Base-by-base conservation (phyloP, 2,329 filamentous ascomycete species). In the Aureobasidium namibiae region DNA sequence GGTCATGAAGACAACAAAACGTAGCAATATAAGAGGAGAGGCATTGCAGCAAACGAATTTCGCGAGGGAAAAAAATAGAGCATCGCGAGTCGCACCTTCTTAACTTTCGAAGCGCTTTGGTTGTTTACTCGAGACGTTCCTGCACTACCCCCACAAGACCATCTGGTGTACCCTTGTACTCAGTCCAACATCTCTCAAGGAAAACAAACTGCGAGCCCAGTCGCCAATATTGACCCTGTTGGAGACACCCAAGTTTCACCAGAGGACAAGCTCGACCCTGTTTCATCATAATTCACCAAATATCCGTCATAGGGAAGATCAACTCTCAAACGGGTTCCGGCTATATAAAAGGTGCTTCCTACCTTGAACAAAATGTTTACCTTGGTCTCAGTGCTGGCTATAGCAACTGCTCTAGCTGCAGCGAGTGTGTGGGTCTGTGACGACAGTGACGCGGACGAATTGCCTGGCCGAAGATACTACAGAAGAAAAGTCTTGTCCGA, bases 401-500 rank as follows among this genome's bases (percentile, higher is more conserved):
- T 57, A 31, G 54, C 54, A 16, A 46, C 54, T 38, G 41, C 34
- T 39, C 14, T 48, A 10, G 33, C 42, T 31, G 54, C 54, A 31
- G 54, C 54, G 24, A 57, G 54, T 31, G n/a, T 48, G 1, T 57
- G 54, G 54, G 29, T 48, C 26, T 48, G 54, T 9, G 23, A 48
- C 31, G 54, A 42, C 11, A 42, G 23, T 5, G 34, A 48, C 26
- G 21, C 41, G 10, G 54, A 48, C 23, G 52, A 56, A 34, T 26
- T 45, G 29, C 52, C 52, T 11, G 24, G 39, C n/a, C 38, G 52
- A 26, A 24, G 52, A 56, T 56, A 56, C 42, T n/a, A 26, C 29
- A 34, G 39, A 36, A 23, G 52, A 2, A 56, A 45, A 39, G 39
- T 23, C 18, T 26, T 56, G 52, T 44, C 24, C 11, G 39, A 56